These are phyloP conservation scores for Quercus alba DNA, from an alignment of 306 rosid genomes.

Conservation along the genomic window DNA sequence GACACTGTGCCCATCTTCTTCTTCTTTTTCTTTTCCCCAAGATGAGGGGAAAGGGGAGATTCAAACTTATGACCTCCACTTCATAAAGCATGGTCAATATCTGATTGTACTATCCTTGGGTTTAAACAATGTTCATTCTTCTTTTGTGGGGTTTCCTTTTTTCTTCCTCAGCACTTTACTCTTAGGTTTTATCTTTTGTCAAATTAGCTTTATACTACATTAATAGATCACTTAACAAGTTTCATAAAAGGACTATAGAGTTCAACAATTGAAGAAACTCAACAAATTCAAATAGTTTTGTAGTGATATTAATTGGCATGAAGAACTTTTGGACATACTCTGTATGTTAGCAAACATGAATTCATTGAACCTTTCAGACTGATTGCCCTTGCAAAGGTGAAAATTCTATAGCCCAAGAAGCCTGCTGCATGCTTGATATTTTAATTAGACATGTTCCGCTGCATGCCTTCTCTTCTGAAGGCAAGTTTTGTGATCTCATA, in stretches of 20 bases:
- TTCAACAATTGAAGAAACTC: background rate
- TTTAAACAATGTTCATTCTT: background rate
- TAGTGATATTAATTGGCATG: background rate
- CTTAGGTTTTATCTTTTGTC: conserved; percentile 3
- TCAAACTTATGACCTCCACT: too few relatives aligned
- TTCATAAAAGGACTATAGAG: background rate
- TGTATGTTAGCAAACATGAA: background rate
- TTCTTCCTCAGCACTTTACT: background rate
- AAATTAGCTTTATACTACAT: background rate
- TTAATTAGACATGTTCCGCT: too few relatives aligned
- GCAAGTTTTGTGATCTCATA: too few relatives aligned
- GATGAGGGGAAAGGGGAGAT: too few relatives aligned
- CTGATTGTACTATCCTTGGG: too few relatives aligned
- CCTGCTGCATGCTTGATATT: background rate
- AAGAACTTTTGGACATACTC: background rate
- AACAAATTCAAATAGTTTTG: background rate
- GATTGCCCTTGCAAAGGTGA: background rate
- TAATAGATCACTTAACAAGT: background rate
- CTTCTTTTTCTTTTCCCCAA: too few relatives aligned
- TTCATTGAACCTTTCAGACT: background rate
- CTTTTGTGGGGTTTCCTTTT: background rate
- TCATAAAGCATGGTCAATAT: too few relatives aligned
- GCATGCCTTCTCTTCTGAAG: too few relatives aligned
- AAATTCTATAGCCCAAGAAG: background rate
- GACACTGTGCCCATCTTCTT: background rate